phyloP scores from a whole-genome alignment of 495 filamentous ascomycete species.

The Tuber melanosporum region DNA sequence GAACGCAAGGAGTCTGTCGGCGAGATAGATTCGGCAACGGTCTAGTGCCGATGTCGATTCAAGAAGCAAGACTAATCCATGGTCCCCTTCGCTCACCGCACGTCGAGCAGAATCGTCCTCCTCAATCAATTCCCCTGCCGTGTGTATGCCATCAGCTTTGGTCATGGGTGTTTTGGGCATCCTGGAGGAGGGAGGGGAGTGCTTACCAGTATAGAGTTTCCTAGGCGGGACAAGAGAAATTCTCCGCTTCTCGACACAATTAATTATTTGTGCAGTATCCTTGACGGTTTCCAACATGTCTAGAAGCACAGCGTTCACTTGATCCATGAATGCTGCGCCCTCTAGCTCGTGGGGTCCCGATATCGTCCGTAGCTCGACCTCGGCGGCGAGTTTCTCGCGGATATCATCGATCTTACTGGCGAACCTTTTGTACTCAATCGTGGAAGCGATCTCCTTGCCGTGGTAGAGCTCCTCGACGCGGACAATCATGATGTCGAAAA shows the following conservation, averaged over 20 bases:
- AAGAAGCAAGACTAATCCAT: constrained; percentile 19
- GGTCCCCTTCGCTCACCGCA: constrained; percentile 21
- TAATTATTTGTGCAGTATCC: constrained; percentile 26
- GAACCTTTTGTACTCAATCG: constrained; percentile 31
- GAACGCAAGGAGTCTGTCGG: constrained; percentile 24
- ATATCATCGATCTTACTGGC: constrained; percentile 20
- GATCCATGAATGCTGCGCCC: constrained; percentile 36
- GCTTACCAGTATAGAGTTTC: constrained; percentile 27
- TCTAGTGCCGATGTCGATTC: constrained; percentile 33
- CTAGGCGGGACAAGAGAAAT: constrained; percentile 28
- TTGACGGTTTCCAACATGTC: constrained; percentile 33
- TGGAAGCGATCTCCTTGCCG: constrained; percentile 20
- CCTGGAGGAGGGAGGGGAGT: background rate
- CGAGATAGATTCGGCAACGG: constrained; percentile 30
- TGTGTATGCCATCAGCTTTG: background rate
- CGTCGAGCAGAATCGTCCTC: constrained; percentile 18
- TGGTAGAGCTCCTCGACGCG: constrained; percentile 31
- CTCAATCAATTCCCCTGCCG: constrained; percentile 11
- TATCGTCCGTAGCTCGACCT: constrained; percentile 19
- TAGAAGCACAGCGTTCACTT: constrained; percentile 36
- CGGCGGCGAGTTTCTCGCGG: constrained; percentile 11
- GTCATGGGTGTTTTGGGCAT: background rate
- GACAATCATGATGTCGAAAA: constrained; percentile 24
- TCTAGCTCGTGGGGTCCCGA: constrained; percentile 23
- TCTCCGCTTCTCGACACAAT: constrained; percentile 28